These are phyloP conservation scores for Boletellus deceptivus DNA, from an alignment of 1,284 basidiomycete species.

Conservation along the genomic window DNA sequence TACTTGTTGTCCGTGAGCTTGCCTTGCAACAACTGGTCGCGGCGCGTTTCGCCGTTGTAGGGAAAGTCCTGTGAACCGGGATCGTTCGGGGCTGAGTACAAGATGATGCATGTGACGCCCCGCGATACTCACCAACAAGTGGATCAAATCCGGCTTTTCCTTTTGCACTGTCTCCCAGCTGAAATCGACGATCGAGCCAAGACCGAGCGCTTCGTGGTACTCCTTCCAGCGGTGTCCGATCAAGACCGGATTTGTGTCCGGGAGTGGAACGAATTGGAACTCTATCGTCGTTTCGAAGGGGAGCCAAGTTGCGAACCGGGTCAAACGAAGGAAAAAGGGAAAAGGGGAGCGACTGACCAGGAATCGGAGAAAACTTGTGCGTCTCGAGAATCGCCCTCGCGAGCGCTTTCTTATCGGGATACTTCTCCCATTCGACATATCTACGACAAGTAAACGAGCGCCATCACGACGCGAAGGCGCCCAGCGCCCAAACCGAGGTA, in stretches of 20 bases:
- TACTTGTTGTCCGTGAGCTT: constrained; percentile 19
- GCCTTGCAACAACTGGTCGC: constrained; percentile 12
- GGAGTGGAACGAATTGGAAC: constrained; percentile 50
- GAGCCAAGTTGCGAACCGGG: too few species aligned
- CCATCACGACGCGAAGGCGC: too few species aligned
- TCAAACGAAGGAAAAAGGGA: too few species aligned
- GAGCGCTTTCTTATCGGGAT: constrained; percentile 14
- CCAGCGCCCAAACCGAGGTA: neutral
- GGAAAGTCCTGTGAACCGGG: constrained; percentile 12
- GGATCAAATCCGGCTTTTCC: constrained; percentile 54
- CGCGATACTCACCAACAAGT: constrained; percentile 46
- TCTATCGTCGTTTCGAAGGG: constrained; percentile 16
- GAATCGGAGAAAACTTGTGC: constrained; percentile 14
- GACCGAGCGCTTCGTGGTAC: constrained; percentile 51
- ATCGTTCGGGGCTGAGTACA: too few species aligned
- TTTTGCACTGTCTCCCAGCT: constrained; percentile 54
- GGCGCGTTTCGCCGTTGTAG: constrained; percentile 17
- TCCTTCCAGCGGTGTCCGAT: constrained; percentile 55
- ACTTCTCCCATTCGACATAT: constrained; percentile 21
- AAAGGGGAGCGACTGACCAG: constrained; percentile 7
- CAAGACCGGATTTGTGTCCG: constrained; percentile 51
- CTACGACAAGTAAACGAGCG: neutral
- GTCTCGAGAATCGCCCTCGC: constrained; percentile 11
- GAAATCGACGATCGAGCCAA: constrained; percentile 45
- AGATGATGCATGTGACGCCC: too few species aligned